Conservation (phyloP, 495 filamentous ascomycete species). For the Aspergillus kassunensis region DNA sequence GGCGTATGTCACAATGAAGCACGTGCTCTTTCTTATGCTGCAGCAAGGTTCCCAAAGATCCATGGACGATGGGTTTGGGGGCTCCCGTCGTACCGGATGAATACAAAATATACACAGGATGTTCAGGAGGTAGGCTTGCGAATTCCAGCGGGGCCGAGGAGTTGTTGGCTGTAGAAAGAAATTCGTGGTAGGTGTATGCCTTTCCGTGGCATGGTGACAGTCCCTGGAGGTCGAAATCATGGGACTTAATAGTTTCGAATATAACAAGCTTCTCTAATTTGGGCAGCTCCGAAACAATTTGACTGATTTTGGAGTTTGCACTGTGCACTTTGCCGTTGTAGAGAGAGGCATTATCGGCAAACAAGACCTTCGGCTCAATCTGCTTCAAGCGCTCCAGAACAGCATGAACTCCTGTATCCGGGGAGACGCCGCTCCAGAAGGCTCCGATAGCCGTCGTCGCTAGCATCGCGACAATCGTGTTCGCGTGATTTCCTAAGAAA, state of each 20-base stretch:
- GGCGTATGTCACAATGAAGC: constrained; percentile 72
- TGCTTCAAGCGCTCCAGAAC: constrained; percentile 80
- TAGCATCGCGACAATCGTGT: constrained; percentile 83
- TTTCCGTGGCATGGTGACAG: constrained; percentile 47
- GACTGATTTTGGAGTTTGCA: constrained; percentile 64
- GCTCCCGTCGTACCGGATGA: constrained; percentile 85
- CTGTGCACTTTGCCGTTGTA: constrained; percentile 86
- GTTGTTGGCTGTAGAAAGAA: constrained; percentile 40
- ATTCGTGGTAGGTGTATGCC: constrained; percentile 48
- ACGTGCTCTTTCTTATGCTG: constrained; percentile 95
- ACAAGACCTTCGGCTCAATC: constrained; percentile 74
- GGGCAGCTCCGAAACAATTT: constrained; percentile 62
- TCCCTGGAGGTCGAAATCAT: constrained; percentile 45
- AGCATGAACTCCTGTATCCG: constrained; percentile 74
- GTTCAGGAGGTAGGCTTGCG: constrained; percentile 69
- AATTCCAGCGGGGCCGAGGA: constrained; percentile 55
- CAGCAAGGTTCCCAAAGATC: constrained; percentile 78
- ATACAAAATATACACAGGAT: constrained; percentile 87
- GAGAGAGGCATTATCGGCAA: constrained; percentile 79
- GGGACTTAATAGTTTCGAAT: constrained; percentile 55
- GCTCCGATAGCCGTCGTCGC: constrained; percentile 74
- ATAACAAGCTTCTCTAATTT: constrained; percentile 64
- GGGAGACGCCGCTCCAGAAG: constrained; percentile 87
- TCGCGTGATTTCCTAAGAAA: constrained; percentile 81
- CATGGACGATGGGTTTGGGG: constrained; percentile 90